Evolutionary conservation across 208 protist genomes (phyloP), one percentile per base, ranked within the genome.

Genomic region (Porcisia hertigi): DNA sequence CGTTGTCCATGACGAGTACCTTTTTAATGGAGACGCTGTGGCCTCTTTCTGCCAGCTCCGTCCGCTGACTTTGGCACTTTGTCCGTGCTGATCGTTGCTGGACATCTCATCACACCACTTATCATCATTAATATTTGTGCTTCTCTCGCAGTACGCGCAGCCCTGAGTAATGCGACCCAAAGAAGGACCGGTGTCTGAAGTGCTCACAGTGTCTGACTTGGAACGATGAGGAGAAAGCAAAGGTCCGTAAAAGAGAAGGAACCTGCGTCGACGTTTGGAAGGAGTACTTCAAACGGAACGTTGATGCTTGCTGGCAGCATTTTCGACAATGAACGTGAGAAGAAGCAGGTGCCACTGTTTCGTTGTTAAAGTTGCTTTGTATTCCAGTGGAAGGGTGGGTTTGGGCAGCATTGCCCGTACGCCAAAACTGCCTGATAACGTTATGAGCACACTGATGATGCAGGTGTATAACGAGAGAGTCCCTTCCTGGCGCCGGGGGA

Each of bases 41-140:
- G 81, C 84, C 78, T 20, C 74, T 95, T 12, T 23, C 71, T 18
- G 70, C 73, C 23, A 76, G 77, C 57, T 30, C 43, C 49, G 0
- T 88, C 89, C 49, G 93, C 86, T 69, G 80, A 96, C 79, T 94
- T 92, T 71, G 41, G 60, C 59, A 90, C 91, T 62, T 54, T 92
- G 47, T 72, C 41, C 55, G 82, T 58, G 77, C 76, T 95, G 52
- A 72, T 92, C 43, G 73, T 93, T 49, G 16, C 76, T 2, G 81
- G 87, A n/a, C 87, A 94, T 67, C 71, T 89, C 53, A 34, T 88
- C 59, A 69, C 78, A 16, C 90, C 87, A 0, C 67, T 92, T 47
- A 41, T 94, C 36, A 55, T 53, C 71, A 84, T 93, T 25, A 82
- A 85, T 86, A 53, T 87, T 86, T 70, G 23, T 92, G 18, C 79